Evolutionary conservation across 768 basidiomycete species (phyloP), one percentile per base, ranked within the genome.

Genomic region (Hericium alpestre): DNA sequence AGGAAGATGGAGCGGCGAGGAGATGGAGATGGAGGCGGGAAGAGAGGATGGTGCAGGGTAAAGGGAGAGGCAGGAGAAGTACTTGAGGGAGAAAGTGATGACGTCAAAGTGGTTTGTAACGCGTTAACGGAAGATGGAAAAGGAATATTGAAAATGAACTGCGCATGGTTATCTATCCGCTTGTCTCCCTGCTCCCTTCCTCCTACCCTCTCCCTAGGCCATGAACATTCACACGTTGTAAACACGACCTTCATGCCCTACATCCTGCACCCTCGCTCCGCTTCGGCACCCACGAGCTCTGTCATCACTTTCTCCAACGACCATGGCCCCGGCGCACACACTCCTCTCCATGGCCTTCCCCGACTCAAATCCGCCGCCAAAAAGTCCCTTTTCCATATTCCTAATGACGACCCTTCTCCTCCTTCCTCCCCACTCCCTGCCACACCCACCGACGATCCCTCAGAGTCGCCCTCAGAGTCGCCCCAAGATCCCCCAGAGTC

Each of bases 331-430:
- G 61, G 59, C 49, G 52, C 62, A 16, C 57, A 62, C 51, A 50
- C 49, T 0, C 59, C 59, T 16, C 60, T 61, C 46, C 53, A 43
- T 20, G 18, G 53, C 38, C 57, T 58, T 23, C 60, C 60, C 7
- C 58, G 40, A 16, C 39, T 48, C 39, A 16, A 22, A 2, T 37
- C 59, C 25, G 38, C 16, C 25, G 7, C 51, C 7, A 58, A 54
- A 58, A 58, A 58, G 9, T 54, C 60, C 4, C 59, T 61, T 43
- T 63, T 63, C 38, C 62, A 63, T 57, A 61, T 63, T 43, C 41
- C 55, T 23, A 53, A 38, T 37, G 61, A 62, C 38, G 61, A 61
- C 25, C 23, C 49, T 18, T 60, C 61, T 16, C 61, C 59, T 7
- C 51, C 60, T 18, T 53, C 50, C 23, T 56, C 60, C 5, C 59